A percentile compares a stretch with the other conserved stretches of the same genome.
Evolutionary conservation across 257 asterid genomes (phyloP).

Genomic region (Leptodermis oblonga): DNA sequence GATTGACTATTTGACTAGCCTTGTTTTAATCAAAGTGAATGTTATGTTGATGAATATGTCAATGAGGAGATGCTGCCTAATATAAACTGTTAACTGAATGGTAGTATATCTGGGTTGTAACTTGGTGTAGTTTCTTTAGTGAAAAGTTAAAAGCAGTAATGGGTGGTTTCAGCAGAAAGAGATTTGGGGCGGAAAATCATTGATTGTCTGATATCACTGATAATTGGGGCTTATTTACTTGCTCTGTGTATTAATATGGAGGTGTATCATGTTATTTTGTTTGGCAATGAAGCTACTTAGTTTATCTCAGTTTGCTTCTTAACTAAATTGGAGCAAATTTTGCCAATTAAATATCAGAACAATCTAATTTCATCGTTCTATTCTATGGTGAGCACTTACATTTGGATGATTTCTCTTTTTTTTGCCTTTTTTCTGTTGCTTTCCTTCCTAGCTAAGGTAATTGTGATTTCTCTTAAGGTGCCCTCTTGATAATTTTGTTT

Average conservation of each 20-base stretch:
- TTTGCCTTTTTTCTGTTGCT: background rate
- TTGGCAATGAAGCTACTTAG: background rate
- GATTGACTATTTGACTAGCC: background rate
- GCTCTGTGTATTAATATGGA: background rate
- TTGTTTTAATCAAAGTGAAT: background rate
- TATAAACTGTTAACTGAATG: background rate
- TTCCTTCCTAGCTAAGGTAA: background rate
- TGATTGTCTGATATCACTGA: background rate
- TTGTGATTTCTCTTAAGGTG: background rate
- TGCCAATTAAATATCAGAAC: background rate
- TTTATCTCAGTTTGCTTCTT: background rate
- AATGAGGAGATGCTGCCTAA: background rate
- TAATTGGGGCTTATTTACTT: background rate
- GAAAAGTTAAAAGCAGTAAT: background rate
- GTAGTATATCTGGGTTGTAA: background rate
- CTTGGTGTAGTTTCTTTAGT: background rate
- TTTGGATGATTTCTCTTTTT: background rate
- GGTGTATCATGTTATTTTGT: background rate
- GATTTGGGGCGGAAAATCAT: background rate
- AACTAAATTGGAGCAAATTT: background rate
- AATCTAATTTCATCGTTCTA: background rate
- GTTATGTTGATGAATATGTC: background rate
- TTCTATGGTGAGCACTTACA: background rate
- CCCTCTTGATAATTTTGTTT: background rate
- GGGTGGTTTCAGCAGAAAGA: background rate